phyloP scores from a whole-genome alignment of 345 rosid species.

The Salix dunnii region DNA sequence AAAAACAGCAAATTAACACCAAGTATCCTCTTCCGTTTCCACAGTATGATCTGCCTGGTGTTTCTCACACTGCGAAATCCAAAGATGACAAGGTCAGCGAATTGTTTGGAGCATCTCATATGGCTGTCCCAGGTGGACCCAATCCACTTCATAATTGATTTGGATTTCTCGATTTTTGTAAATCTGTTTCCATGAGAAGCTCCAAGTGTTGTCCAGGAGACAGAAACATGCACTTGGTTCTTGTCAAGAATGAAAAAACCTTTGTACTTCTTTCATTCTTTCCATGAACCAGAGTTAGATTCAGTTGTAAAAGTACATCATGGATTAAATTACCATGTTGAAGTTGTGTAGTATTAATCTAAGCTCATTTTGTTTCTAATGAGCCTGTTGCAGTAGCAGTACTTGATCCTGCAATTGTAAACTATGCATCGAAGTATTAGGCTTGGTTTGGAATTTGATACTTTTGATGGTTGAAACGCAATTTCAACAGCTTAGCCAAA shows the following conservation, averaged over 20 bases:
- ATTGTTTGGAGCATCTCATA: conserved; percentile 17
- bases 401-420: not conserved
- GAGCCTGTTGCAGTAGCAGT: not conserved
- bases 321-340: not conserved
- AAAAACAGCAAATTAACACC: conserved; percentile 7
- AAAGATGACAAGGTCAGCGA: conserved; percentile 9
- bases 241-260: conserved; percentile 11
- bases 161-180: not conserved
- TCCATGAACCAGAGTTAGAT: conserved; percentile 14
- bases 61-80: conserved; percentile 6
- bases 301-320: not conserved
- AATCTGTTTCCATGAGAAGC: not conserved
- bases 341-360: not conserved
- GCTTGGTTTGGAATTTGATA: too few species aligned
- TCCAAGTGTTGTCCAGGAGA: not conserved
- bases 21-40: conserved; percentile 13
- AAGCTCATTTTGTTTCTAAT: not conserved
- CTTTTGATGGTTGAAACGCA: too few species aligned
- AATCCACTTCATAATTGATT: conserved; percentile 58
- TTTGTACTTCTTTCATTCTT: conserved; percentile 12
- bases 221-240: conserved; percentile 12
- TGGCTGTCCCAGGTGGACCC: conserved; percentile 49
- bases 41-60: conserved; percentile 7
- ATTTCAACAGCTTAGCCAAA: too few species aligned
- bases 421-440: not conserved